These are phyloP conservation scores for Trifolium pratense DNA, from an alignment of 306 rosid genomes.

Conservation along the genomic window DNA sequence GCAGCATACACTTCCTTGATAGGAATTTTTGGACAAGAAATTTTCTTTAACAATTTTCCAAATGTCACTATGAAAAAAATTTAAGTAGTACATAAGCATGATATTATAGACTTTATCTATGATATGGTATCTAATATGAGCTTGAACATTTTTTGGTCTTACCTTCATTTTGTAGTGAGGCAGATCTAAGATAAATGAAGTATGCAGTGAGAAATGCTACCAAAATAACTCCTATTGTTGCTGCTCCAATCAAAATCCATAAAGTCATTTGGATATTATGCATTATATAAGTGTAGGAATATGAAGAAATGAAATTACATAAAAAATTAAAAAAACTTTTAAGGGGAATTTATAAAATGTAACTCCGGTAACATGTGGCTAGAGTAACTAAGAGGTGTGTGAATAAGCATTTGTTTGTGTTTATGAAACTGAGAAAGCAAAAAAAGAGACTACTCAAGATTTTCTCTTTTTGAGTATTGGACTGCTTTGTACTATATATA, in stretches of 20 bases:
- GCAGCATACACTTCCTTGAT: constrained; percentile 56
- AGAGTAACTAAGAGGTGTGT: background rate
- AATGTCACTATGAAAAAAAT: constrained; percentile 28
- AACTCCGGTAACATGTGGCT: background rate
- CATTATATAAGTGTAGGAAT: no score
- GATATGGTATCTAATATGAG: constrained; percentile 1
- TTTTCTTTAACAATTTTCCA: constrained; percentile 43
- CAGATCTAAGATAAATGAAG: constrained; percentile 40
- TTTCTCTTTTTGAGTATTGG: background rate
- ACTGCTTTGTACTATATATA: constrained; percentile 1
- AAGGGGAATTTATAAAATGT: background rate
- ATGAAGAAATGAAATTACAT: no score
- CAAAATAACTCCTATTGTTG: background rate
- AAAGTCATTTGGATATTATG: no score
- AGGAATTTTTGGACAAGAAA: constrained; percentile 47
- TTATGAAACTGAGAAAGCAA: background rate
- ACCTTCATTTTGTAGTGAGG: constrained; percentile 39
- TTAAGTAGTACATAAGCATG: constrained; percentile 17
- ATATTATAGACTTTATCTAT: background rate
- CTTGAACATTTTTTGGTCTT: constrained; percentile 7
- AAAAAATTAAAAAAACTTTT: no score
- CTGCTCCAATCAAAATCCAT: background rate
- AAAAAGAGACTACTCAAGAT: background rate
- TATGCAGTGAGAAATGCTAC: background rate
- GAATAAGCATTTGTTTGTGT: background rate